A percentile compares a stretch with the other conserved stretches of the same genome.
Conservation (phyloP, 202 grass and related monocot species). For the Dendrocalamus latiflorus region DNA sequence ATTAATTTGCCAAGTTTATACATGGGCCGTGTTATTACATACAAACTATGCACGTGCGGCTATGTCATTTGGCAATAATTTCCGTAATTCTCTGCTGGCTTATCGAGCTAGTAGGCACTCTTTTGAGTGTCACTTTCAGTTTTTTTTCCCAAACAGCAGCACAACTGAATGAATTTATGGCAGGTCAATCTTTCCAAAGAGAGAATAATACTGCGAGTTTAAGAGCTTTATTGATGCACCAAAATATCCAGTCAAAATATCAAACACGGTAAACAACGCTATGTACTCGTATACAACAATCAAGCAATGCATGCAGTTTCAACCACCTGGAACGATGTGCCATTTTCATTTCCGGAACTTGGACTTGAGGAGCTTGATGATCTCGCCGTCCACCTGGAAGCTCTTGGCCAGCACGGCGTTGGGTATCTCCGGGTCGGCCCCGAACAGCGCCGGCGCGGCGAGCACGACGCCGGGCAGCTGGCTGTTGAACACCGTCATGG, state of each 20-base stretch:
- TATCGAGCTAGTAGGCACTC: no score
- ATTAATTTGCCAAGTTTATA: no score
- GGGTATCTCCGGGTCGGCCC: slow-evolving; percentile 44
- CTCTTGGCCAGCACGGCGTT: slow-evolving; percentile 65
- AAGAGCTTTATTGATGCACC: neutral
- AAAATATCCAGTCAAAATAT: neutral
- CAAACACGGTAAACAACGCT: neutral
- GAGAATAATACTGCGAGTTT: neutral
- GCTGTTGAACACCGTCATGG: slow-evolving; percentile 71
- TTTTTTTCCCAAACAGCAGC: no score
- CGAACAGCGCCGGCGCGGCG: slow-evolving; percentile 53
- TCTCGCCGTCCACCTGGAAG: slow-evolving; percentile 60
- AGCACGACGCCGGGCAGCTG: slow-evolving; percentile 55
- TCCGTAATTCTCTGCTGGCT: no score
- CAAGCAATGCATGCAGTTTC: neutral
- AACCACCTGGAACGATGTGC: neutral
- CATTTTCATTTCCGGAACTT: slow-evolving; percentile 30
- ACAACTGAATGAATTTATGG: no score
- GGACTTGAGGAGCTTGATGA: slow-evolving; percentile 58
- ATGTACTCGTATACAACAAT: neutral
- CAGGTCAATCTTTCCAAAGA: neutral
- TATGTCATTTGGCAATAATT: no score
- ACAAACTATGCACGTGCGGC: no score
- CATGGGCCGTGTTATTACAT: no score
- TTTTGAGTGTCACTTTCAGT: no score